phyloP scores from a whole-genome alignment of 148 eudicot species.

The Camellia sinensis region DNA sequence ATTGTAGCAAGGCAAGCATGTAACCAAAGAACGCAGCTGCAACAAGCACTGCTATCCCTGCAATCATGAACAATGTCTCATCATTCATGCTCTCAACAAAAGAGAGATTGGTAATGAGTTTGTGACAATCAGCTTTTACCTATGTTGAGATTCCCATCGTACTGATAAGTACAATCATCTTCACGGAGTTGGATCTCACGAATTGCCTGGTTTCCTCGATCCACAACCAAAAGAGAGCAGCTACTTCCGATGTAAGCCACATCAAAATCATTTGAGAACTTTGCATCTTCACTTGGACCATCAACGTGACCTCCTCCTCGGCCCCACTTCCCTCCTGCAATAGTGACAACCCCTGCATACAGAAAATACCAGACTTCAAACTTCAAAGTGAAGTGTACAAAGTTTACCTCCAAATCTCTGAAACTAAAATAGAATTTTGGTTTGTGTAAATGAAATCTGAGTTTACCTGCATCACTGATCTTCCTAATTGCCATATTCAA shows the following conservation, averaged over 20 bases:
- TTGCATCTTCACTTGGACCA: too few relatives aligned
- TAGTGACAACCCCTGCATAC: constrained; percentile 52
- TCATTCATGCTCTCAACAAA: not conserved
- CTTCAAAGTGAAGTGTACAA: not conserved
- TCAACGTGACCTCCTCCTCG: too few relatives aligned
- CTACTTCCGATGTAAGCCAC: constrained; percentile 1
- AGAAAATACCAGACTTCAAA: constrained; percentile 2
- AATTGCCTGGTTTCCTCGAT: constrained; percentile 77
- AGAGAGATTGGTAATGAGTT: not conserved
- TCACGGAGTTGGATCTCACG: constrained; percentile 48
- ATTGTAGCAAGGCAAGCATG: constrained; percentile 77
- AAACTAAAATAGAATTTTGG: too few relatives aligned
- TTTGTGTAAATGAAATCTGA: too few relatives aligned
- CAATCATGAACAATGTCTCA: not conserved
- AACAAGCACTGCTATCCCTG: constrained; percentile 63
- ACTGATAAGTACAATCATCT: constrained; percentile 34
- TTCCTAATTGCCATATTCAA: constrained; percentile 61
- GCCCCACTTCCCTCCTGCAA: not conserved
- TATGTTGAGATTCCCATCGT: constrained; percentile 50
- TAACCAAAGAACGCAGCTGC: constrained; percentile 72
- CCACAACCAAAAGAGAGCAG: constrained; percentile 68
- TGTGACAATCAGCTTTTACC: constrained; percentile 32
- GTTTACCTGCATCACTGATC: constrained; percentile 7
- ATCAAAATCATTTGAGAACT: too few relatives aligned
- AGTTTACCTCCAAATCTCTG: too few relatives aligned